A percentile compares a stretch with the other conserved stretches of the same genome.
These are phyloP conservation scores for Claviceps sorghi DNA, from an alignment of 2,329 filamentous ascomycete genomes.

Conservation along the genomic window DNA sequence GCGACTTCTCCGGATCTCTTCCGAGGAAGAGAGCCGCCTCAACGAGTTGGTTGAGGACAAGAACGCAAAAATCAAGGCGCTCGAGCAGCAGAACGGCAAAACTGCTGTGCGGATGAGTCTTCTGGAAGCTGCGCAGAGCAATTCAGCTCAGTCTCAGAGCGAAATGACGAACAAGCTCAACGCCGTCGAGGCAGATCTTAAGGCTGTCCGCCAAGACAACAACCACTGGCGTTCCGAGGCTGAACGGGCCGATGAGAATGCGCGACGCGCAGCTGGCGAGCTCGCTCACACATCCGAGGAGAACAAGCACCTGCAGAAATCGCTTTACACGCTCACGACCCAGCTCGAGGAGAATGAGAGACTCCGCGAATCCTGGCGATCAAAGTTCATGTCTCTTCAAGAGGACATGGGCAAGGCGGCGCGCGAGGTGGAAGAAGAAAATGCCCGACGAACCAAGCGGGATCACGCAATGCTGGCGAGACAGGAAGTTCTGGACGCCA, in stretches of 20 bases:
- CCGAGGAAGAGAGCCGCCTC: conserved; percentile 59
- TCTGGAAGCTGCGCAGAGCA: conserved; percentile 52
- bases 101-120: conserved; percentile 47
- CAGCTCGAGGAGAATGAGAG: conserved; percentile 79
- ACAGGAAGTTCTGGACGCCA: conserved; percentile 65
- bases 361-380: conserved; percentile 68
- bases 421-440: conserved; percentile 69
- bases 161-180: conserved; percentile 43
- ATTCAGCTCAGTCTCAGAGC: conserved; percentile 35
- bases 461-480: conserved; percentile 67
- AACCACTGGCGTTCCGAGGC: conserved; percentile 48
- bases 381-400: conserved; percentile 73
- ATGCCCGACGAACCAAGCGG: conserved; percentile 61
- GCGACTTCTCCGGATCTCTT: conserved; percentile 49
- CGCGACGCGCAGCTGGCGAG: conserved; percentile 34
- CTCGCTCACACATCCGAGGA: conserved; percentile 34
- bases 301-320: conserved; percentile 61
- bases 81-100: conserved; percentile 42
- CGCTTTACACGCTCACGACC: conserved; percentile 56
- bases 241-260: conserved; percentile 40
- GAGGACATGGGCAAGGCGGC: conserved; percentile 72
- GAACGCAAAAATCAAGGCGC: conserved; percentile 47
- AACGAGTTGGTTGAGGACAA: conserved; percentile 53
- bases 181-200: conserved; percentile 38
- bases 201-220: conserved; percentile 39